Evolutionary conservation across 192 early-diverging fungal species (phyloP).

Genomic region (Podila verticillata): DNA sequence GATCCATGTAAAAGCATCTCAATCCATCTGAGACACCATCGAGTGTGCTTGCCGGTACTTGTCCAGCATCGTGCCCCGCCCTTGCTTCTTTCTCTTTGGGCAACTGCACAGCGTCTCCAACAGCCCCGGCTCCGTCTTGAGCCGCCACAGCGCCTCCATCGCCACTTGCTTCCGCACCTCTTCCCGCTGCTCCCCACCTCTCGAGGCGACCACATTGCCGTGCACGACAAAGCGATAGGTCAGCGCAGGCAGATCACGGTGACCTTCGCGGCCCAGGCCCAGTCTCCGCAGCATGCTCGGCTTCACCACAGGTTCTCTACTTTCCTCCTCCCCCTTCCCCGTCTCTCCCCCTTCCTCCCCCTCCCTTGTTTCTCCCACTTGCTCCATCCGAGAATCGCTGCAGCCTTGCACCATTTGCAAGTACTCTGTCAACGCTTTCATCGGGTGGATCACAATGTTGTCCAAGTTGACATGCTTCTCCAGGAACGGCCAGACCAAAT

Average conservation of each 20-base stretch:
- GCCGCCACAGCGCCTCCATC: background rate
- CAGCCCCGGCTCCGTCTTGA: constrained; percentile 17
- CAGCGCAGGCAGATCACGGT: background rate
- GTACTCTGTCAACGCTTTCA: constrained; percentile 47
- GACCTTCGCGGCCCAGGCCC: background rate
- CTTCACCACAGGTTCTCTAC: background rate
- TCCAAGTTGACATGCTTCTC: constrained; percentile 60
- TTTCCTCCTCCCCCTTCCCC: background rate
- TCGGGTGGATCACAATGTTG: constrained; percentile 57
- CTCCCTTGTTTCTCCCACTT: too few relatives aligned
- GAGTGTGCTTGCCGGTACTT: background rate
- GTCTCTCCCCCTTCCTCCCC: too few relatives aligned
- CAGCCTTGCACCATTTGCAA: constrained; percentile 60
- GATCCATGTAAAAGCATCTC: too few relatives aligned
- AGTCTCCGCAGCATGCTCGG: constrained; percentile 4
- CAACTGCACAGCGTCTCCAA: constrained; percentile 21
- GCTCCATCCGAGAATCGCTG: constrained; percentile 23
- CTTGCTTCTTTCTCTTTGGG: constrained; percentile 10
- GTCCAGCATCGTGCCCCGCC: constrained; percentile 16
- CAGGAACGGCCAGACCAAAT: constrained; percentile 52
- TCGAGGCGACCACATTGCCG: constrained; percentile 13
- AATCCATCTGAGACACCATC: background rate
- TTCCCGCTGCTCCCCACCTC: constrained; percentile 8
- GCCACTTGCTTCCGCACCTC: constrained; percentile 27
- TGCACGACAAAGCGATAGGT: constrained; percentile 23